phyloP scores from a whole-genome alignment of 176 grass and related monocot genomes.

The Cymbopogon citratus region DNA sequence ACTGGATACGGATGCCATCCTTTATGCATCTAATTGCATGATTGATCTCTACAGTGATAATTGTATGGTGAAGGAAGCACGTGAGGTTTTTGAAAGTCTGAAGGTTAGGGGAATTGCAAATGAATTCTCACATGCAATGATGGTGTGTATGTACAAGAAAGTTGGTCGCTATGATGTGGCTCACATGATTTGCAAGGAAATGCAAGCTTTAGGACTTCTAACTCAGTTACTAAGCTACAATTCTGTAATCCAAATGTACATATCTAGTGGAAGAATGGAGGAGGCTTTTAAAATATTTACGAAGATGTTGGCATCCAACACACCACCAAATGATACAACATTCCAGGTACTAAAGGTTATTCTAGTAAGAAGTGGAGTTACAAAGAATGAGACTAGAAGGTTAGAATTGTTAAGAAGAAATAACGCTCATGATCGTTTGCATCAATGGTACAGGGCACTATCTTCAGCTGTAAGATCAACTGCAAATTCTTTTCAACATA shows the following conservation, averaged over 20 bases:
- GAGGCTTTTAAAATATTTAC: slow-evolving; percentile 61
- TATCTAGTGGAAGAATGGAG: slow-evolving; percentile 40
- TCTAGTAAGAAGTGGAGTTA: slow-evolving; percentile 50
- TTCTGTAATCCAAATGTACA: slow-evolving; percentile 55
- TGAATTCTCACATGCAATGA: slow-evolving; percentile 75
- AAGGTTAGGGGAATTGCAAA: slow-evolving; percentile 55
- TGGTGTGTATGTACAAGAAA: slow-evolving; percentile 77
- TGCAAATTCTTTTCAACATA: slow-evolving; percentile 3
- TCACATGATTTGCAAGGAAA: slow-evolving; percentile 67
- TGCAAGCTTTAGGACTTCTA: slow-evolving; percentile 64
- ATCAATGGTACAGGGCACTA: slow-evolving; percentile 50
- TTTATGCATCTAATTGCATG: slow-evolving; percentile 92
- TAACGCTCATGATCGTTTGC: slow-evolving; percentile 37
- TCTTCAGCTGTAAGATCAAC: slow-evolving; percentile 38
- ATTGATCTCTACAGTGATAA: slow-evolving; percentile 76
- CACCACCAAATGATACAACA: slow-evolving; percentile 61
- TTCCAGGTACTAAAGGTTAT: slow-evolving; percentile 57
- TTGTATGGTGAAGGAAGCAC: slow-evolving; percentile 76
- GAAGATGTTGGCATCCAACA: slow-evolving; percentile 60
- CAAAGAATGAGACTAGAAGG: slow-evolving; percentile 37
- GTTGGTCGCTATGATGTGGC: slow-evolving; percentile 50
- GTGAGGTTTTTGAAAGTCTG: slow-evolving; percentile 66
- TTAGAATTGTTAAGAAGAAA: slow-evolving; percentile 51
- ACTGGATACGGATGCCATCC: slow-evolving; percentile 40
- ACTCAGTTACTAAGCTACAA: slow-evolving; percentile 60